Evolutionary conservation across 2,329 filamentous ascomycete genomes (phyloP).

Genomic region (Aureobasidium leucospermi): DNA sequence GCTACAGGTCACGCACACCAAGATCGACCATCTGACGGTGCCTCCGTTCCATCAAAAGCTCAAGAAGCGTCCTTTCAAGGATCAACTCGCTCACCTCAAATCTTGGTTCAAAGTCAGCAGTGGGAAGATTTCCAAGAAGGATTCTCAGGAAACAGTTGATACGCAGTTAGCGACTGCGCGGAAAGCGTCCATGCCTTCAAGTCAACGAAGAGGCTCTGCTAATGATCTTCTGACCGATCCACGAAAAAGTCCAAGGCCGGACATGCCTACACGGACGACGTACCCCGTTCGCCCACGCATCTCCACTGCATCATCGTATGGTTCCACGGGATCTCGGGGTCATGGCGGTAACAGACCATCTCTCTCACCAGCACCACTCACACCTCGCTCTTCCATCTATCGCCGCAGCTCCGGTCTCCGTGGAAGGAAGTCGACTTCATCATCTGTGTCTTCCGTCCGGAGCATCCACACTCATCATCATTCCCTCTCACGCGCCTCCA

Average conservation of each 20-base stretch:
- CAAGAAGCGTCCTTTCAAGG: conserved; percentile 57
- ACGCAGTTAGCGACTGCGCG: neutral
- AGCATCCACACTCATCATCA: conserved; percentile 75
- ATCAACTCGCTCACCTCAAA: conserved; percentile 60
- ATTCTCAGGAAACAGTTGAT: neutral
- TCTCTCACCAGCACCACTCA: conserved; percentile 77
- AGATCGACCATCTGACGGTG: conserved; percentile 51
- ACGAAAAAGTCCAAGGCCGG: conserved; percentile 25
- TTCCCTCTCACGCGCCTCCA: conserved; percentile 88
- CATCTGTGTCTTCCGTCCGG: conserved; percentile 85
- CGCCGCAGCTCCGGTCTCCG: conserved; percentile 77
- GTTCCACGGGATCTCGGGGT: conserved; percentile 29
- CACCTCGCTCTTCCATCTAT: conserved; percentile 71
- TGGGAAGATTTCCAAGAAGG: neutral
- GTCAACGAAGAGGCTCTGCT: neutral
- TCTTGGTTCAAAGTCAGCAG: conserved; percentile 60
- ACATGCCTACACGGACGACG: conserved; percentile 31
- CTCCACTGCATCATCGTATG: conserved; percentile 33
- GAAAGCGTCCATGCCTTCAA: neutral
- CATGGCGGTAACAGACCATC: conserved; percentile 57
- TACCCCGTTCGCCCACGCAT: conserved; percentile 35
- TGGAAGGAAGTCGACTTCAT: conserved; percentile 91
- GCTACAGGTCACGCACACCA: conserved; percentile 71
- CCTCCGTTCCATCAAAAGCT: conserved; percentile 47
- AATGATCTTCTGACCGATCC: neutral